Evolutionary conservation across 345 rosid genomes (phyloP).

Genomic region (Cardamine resedifolia): DNA sequence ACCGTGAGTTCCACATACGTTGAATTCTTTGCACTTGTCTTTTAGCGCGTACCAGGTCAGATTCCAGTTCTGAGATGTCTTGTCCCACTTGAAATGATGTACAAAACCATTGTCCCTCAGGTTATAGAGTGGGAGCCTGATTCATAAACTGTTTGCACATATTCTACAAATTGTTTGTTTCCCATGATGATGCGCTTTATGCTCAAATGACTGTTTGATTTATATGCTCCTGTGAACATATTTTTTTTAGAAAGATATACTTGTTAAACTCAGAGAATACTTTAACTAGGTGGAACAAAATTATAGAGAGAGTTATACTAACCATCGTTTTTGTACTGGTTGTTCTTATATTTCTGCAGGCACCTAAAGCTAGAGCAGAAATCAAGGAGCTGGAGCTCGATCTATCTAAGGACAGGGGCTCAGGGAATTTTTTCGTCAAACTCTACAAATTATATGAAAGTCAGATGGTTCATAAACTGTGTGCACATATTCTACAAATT

Average conservation of each 20-base stretch:
- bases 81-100: no score
- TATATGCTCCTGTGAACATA: not conserved
- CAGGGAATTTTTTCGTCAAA: conserved; percentile 56
- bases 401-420: conserved; percentile 72
- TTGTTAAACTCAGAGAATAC: not conserved
- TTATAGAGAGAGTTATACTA: not conserved
- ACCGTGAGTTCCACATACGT: no score
- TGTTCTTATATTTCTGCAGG: conserved; percentile 46
- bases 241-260: not conserved
- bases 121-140: no score
- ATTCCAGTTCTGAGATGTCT: no score
- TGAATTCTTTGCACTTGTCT: no score
- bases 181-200: not conserved
- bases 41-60: no score
- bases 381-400: conserved; percentile 76
- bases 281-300: not conserved
- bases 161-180: no score
- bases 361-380: conserved; percentile 61
- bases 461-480: no score
- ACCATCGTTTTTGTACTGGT: not conserved
- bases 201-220: not conserved
- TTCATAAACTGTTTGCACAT: no score
- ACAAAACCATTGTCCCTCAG: no score
- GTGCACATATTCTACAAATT: no score
- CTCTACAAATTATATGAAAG: no score